Evolutionary conservation across 495 filamentous ascomycete species (phyloP).

Genomic region (Podospora tetraspora): DNA sequence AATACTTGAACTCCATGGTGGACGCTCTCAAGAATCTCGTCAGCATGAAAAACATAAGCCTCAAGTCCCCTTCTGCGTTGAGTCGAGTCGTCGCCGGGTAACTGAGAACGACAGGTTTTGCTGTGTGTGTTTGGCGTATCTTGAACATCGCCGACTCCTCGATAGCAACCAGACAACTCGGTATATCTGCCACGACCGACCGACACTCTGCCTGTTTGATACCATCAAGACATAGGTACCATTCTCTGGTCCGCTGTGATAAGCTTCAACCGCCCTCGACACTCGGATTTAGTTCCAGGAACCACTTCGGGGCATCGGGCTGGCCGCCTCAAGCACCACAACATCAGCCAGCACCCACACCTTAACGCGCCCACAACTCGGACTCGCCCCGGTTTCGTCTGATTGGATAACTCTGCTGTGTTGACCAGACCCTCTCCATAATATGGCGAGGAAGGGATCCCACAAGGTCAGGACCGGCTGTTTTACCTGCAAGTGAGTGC

Average conservation of each 20-base stretch:
- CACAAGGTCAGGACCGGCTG: slow-evolving; percentile 37
- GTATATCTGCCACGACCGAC: background rate
- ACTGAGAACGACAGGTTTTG: background rate
- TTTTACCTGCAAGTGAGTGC: slow-evolving; percentile 37
- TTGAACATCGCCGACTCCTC: too few relatives aligned
- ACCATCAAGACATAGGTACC: background rate
- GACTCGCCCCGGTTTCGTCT: background rate
- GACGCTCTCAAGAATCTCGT: background rate
- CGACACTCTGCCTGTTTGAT: too few relatives aligned
- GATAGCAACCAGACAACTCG: too few relatives aligned
- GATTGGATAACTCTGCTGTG: background rate
- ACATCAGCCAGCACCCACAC: background rate
- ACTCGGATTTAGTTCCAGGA: background rate
- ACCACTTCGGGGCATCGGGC: background rate
- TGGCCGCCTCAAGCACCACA: background rate
- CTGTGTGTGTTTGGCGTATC: background rate
- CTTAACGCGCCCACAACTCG: background rate
- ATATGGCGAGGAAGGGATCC: slow-evolving; percentile 35
- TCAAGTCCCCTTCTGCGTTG: background rate
- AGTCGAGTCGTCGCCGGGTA: background rate
- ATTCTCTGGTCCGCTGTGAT: background rate
- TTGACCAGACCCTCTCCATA: background rate
- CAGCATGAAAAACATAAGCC: background rate
- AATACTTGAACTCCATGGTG: background rate
- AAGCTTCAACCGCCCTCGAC: background rate